Conservation (phyloP, 164 flowering plant species). For the Malania oleifera region DNA sequence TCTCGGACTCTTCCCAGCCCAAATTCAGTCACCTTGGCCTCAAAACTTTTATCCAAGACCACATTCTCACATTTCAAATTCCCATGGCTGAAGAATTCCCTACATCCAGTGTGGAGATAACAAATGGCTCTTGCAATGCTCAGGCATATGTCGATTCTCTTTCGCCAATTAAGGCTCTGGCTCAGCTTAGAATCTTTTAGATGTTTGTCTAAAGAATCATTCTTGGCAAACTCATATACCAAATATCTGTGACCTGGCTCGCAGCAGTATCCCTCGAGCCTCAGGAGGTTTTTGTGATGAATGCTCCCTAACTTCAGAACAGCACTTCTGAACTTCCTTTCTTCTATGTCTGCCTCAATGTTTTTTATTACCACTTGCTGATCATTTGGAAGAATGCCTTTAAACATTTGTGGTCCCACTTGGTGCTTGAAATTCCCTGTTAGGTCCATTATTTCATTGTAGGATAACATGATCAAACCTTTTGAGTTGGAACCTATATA, state of each 20-base stretch:
- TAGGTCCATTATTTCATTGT: conserved; percentile 46
- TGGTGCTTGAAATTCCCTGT: conserved; percentile 42
- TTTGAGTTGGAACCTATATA: conserved; percentile 22
- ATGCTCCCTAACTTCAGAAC: conserved; percentile 48
- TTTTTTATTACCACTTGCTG: conserved; percentile 41
- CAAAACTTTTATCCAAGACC: conserved; percentile 48
- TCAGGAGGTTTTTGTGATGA: conserved; percentile 58
- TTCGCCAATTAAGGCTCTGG: conserved; percentile 48
- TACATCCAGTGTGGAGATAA: conserved; percentile 64
- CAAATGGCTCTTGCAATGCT: conserved; percentile 55
- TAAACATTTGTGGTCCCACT: conserved; percentile 47
- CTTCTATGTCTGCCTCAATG: conserved; percentile 29
- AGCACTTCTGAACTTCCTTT: conserved; percentile 40
- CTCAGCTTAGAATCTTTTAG: conserved; percentile 37
- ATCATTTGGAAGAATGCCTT: conserved; percentile 41
- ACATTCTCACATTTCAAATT: conserved; percentile 59
- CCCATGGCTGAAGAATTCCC: conserved; percentile 65
- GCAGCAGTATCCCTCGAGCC: conserved; percentile 64
- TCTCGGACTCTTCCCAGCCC: conserved; percentile 28
- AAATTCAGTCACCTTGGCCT: conserved; percentile 55
- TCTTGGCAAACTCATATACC: conserved; percentile 58
- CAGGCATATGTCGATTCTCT: conserved; percentile 46
- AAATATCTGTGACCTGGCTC: conserved; percentile 42
- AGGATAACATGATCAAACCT: conserved; percentile 39
- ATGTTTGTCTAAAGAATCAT: conserved; percentile 43